Evolutionary conservation across 1,284 basidiomycete species (phyloP).

Genomic region (Agaricales sp.): DNA sequence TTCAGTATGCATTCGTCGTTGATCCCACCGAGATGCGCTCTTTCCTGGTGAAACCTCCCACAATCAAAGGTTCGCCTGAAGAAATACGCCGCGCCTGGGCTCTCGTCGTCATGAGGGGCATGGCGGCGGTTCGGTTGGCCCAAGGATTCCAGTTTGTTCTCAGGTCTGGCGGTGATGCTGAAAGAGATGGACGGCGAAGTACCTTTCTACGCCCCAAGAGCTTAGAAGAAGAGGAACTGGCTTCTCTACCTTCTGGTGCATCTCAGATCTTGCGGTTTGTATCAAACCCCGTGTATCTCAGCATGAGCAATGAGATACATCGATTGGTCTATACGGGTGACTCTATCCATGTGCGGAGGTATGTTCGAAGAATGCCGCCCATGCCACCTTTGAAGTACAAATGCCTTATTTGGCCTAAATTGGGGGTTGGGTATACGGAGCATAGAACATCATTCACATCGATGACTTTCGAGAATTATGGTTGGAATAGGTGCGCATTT

Average conservation of each 20-base stretch:
- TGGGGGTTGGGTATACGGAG: slow-evolving; percentile 81
- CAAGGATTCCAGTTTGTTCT: slow-evolving; percentile 97
- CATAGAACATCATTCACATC: slow-evolving; percentile 68
- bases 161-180: slow-evolving; percentile 22
- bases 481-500: slow-evolving; percentile 62
- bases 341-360: slow-evolving; percentile 81
- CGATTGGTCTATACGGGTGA: slow-evolving; percentile 83
- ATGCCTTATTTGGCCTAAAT: slow-evolving; percentile 89
- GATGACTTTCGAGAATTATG: slow-evolving; percentile 71
- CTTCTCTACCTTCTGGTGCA: slow-evolving; percentile 53
- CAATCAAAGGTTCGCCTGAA: slow-evolving; percentile 35
- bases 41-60: slow-evolving; percentile 66
- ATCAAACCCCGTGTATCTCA: slow-evolving; percentile 79
- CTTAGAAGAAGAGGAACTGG: slow-evolving; percentile 41
- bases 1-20: slow-evolving; percentile 72
- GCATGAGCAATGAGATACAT: slow-evolving; percentile 94
- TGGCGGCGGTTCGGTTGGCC: slow-evolving; percentile 85
- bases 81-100: slow-evolving; percentile 64
- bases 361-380: slow-evolving; percentile 67
- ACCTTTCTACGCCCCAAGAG: slow-evolving; percentile 41
- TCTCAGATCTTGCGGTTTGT: slow-evolving; percentile 60
- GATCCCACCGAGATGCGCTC: slow-evolving; percentile 71
- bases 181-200: slow-evolving; percentile 18
- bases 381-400: slow-evolving; percentile 67
- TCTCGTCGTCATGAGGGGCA: slow-evolving; percentile 83